Base-by-base conservation (phyloP, 305 asterid species). In the Rubia balearica region DNA sequence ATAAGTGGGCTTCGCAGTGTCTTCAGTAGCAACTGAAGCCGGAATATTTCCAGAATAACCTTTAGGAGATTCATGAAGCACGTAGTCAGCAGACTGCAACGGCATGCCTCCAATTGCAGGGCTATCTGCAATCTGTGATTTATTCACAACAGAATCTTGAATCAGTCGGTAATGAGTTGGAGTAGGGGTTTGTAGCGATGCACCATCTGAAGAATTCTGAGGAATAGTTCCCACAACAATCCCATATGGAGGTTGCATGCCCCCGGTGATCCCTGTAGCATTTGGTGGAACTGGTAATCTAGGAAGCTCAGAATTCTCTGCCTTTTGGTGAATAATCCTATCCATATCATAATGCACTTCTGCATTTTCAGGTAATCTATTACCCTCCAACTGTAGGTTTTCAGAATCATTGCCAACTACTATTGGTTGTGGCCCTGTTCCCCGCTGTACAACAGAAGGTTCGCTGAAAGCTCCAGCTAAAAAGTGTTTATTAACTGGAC, bases 131-230 rank as follows among this genome's bases (percentile, higher is more conserved):
- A 51, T 80, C 69, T 79, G 71, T 21, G 84, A 83, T 78, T 83
- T 83, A 72, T 36, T 87, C 73, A 59, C 57, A 12, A 74, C 14
- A 17, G 76, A 21, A 36, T 87, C 98, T 61, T 80, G 90, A 53
- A 73, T 73, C 73, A 76, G 79, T 77, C 84, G 96, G 81, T 78
- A 73, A 42, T 84, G 96, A 73, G 83, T 85, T 81, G 86, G 86
- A 79, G 75, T 74, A 63, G 57, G 71, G 41, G 80, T 67, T 73
- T 83, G 89, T 70, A 71, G 90, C 19, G 78, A 74, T 59, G 81
- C 69, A 81, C 72, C 81, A 51, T 80, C 83, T 67, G 85, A 89
- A 73, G 66, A 55, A 16, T 86, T 57, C 67, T 82, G 92, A 70
- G 88, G 86, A 75, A 78, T 27, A 73, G 80, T 79, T 33, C 84